Percentiles rank a stretch among this genome's conserved stretches.
Evolutionary conservation across 2,329 filamentous ascomycete genomes (phyloP).

Genomic region (Monosporascus sp.): DNA sequence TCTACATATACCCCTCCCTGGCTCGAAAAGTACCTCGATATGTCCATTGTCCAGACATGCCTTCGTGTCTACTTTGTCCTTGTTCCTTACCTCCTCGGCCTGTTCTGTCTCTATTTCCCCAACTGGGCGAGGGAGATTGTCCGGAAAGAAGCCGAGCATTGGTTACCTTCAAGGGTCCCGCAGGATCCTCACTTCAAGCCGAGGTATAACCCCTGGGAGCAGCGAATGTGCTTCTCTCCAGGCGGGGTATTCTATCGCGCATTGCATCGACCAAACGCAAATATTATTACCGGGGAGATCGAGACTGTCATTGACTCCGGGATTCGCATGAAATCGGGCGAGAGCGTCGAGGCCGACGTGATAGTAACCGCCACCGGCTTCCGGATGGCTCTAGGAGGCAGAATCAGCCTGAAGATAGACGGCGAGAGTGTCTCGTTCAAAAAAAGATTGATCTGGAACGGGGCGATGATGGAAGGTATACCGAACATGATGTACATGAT

Average conservation of each 20-base stretch:
- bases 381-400: slow-evolving; percentile 47
- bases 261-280: slow-evolving; percentile 36
- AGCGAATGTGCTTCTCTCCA: slow-evolving; percentile 66
- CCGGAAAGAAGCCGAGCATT: slow-evolving; percentile 35
- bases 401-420: slow-evolving; percentile 45
- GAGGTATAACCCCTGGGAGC: slow-evolving; percentile 63
- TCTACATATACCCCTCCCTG: no score
- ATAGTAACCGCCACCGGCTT: slow-evolving; percentile 61
- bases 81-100: slow-evolving; percentile 28
- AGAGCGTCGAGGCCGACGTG: slow-evolving; percentile 47
- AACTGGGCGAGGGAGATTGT: slow-evolving; percentile 42
- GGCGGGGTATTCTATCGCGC: slow-evolving; percentile 53
- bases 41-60: slow-evolving; percentile 15
- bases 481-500: slow-evolving; percentile 54
- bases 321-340: slow-evolving; percentile 36
- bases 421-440: slow-evolving; percentile 31
- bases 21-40: background rate
- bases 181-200: slow-evolving; percentile 61
- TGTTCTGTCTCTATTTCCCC: slow-evolving; percentile 48
- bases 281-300: slow-evolving; percentile 45
- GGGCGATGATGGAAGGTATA: slow-evolving; percentile 53
- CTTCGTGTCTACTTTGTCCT: no score
- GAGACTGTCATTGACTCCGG: slow-evolving; percentile 33
- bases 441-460: slow-evolving; percentile 47
- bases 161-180: slow-evolving; percentile 50